These are phyloP conservation scores for Naematelia encephala DNA, from an alignment of 768 basidiomycete species.

Conservation along the genomic window DNA sequence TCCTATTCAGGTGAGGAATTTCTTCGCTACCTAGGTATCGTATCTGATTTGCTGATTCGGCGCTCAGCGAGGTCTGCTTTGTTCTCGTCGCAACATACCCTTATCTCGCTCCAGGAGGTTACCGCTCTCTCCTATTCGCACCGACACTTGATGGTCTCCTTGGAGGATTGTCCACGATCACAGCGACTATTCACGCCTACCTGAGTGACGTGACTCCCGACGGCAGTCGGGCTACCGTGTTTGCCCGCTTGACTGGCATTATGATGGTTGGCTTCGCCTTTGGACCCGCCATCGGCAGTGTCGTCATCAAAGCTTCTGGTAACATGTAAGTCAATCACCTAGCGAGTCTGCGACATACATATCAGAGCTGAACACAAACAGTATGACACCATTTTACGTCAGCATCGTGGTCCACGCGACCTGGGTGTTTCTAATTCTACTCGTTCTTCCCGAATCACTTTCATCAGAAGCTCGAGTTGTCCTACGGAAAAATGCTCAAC, in stretches of 20 bases:
- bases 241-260: conserved; percentile 69
- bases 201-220: conserved; percentile 49
- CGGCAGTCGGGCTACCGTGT: conserved; percentile 40
- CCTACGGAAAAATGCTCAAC: conserved; percentile 32
- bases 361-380: conserved; percentile 10
- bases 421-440: conserved; percentile 62
- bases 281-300: conserved; percentile 69
- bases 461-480: conserved; percentile 54
- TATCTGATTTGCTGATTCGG: conserved; percentile 9
- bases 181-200: conserved; percentile 61
- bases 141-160: conserved; percentile 75
- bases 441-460: conserved; percentile 63
- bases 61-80: conserved; percentile 68
- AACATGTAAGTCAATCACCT: conserved; percentile 36
- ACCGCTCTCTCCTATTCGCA: conserved; percentile 70
- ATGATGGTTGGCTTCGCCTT: conserved; percentile 71
- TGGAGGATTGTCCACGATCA: conserved; percentile 71
- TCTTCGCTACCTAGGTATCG: no score
- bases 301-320: conserved; percentile 61
- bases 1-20: conserved; percentile 65
- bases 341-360: not conserved
- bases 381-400: conserved; percentile 68
- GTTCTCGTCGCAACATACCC: conserved; percentile 71
- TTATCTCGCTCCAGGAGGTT: conserved; percentile 59
- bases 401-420: conserved; percentile 57